Base-by-base conservation (phyloP, 306 rosid species). In the Fragaria vesca region DNA sequence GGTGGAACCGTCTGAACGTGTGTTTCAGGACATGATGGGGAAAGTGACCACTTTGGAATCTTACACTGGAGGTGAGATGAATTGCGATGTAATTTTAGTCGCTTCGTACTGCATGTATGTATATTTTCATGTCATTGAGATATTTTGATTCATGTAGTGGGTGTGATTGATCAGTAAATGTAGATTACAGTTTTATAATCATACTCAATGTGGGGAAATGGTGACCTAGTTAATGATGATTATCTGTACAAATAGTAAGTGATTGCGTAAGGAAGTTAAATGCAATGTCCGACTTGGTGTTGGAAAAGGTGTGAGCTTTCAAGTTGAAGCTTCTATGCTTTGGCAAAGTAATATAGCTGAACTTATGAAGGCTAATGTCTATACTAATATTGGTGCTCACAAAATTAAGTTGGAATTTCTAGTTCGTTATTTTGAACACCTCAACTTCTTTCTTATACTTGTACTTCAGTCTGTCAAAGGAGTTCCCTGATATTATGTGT, bases 11-110 rank as follows among this genome's bases (percentile, higher is more conserved):
- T 96, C 99, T 38, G 88, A 78, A 78, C 77, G 90, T 32, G 42
- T 96, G 81, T 96, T 96, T 69, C 85, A 90, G 55, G 98, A 96
- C 84, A 96, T 96, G 99, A 86, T 93, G 91, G 83, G 90, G 81
- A 86, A 93, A 83, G 93, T 96, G 54, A 84, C 76, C 43, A 91
- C 96, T 72, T 78, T 91, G 71, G 80, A 79, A 9, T 96, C 99
- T 47, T 96, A 96, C 82, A 96, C 99, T 0, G 99, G 99, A 87
- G 99, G 99, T 93, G 81, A 63, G 76, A 0, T 62, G 46, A 51
- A 40, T 76, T 65, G 21, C 61, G 2, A 42, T 42, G 55, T 16
- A 40, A 57, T 74, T 72, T 30, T 17, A 24, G 4, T 74, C 76
- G 36, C 52, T 75, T 46, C 2, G 9, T 48, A 6, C 16, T 76